These are phyloP conservation scores for Pseudocercospora crystallina DNA, from an alignment of 2,329 filamentous ascomycete genomes.

Conservation along the genomic window DNA sequence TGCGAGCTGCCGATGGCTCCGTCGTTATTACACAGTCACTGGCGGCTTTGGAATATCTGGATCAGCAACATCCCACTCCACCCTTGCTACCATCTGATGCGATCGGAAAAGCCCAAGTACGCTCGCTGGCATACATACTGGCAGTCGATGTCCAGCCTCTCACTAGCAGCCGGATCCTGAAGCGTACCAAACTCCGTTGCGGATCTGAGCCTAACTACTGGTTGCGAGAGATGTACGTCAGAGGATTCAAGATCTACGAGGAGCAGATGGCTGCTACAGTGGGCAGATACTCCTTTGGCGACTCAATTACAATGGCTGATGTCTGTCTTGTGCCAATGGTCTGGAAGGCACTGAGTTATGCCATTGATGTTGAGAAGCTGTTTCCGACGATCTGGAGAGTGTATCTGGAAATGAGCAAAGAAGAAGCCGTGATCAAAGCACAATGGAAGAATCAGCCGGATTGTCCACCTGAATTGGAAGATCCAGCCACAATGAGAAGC, in stretches of 20 bases:
- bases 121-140: neutral
- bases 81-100: neutral
- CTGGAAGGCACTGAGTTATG: neutral
- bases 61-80: neutral
- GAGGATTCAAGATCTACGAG: neutral
- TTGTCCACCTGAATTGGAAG: neutral
- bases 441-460: neutral
- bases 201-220: neutral
- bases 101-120: neutral
- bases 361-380: neutral
- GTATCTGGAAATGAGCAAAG: neutral
- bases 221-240: neutral
- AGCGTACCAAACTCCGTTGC: neutral
- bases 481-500: too few species aligned
- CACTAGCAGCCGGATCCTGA: neutral
- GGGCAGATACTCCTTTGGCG: neutral
- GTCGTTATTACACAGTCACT: neutral
- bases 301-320: neutral
- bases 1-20: neutral
- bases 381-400: neutral
- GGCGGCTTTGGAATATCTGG: neutral
- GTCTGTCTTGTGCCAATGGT: neutral
- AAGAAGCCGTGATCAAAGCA: neutral
- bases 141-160: neutral
- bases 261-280: neutral